Base-by-base conservation (phyloP, 495 filamentous ascomycete genomes). In the Talaromyces trachyspermus region DNA sequence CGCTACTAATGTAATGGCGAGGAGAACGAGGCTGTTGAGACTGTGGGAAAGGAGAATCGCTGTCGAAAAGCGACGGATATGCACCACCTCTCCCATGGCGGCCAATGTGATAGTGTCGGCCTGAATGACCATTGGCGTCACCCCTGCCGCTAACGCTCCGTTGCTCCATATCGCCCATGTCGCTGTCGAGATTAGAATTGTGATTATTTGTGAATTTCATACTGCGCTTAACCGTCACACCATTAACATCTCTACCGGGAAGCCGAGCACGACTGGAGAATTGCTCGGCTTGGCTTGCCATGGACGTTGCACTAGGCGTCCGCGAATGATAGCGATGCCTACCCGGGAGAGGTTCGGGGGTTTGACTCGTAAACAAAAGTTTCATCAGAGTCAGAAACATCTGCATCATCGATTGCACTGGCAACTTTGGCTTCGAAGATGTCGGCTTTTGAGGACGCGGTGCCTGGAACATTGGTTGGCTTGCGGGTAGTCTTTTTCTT, bases 341-440 rank as follows among this genome's bases (percentile, higher is more conserved):
- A 33, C 84, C 61, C 14, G 76, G 85, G 44, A 76, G 78, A 18
- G 75, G 74, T 53, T 97, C 92, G 9, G 88, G 88, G 92, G 60
- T 98, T 98, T 8, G 92, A 98, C 66, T 98, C 92, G 68, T 98
- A 98, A 3, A 98, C 91, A 63, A 97, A 98, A 0, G 94, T 97
- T 64, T 96, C 94, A 53, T 96, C 92, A 2, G 94, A 97, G 58
- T 95, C 92, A 12, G 90, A 95, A 6, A 91, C 92, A 63, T 96
- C 85, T 30, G 87, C 88, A 55, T 85, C 80, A 63, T 95, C 89
- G 36, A 97, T 88, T 3, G 91, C 90, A 60, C 83, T 95, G 27
- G 92, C 94, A 27, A 98, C 85, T 67, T 92, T 95, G 45, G 87
- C 86, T 68, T 96, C 92, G 63, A 98, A 98, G 38, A 98, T 88